Evolutionary conservation across 1,284 basidiomycete genomes (phyloP), one percentile per base, ranked within the genome.

Genomic region (Boletus sp.): DNA sequence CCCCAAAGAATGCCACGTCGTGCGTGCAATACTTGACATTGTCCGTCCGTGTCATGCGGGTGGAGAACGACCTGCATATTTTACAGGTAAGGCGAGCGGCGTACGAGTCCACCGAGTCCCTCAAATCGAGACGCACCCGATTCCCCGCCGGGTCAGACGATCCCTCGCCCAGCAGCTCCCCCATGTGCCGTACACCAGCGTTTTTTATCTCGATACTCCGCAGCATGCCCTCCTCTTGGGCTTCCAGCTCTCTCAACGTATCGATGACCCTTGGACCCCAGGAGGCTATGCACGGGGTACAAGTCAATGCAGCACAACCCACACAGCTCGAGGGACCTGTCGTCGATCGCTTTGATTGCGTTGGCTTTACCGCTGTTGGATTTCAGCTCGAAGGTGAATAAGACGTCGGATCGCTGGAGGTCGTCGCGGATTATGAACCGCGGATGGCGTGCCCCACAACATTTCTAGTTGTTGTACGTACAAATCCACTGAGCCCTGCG

Each of bases 331-430:
- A n/a, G n/a, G n/a, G n/a, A n/a, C n/a, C n/a, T n/a, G 37, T 67
- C 70, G 50, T 75, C 58, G 48, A 87, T 79, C 44, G 80, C 73
- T 22, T 67, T 62, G 50, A 72, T 71, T 10, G 77, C 73, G 17
- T 67, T 61, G 14, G 72, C 69, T 64, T 81, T 81, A 60, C 54
- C 55, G 8, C 39, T 17, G 34, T 88, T 87, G 37, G 68, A 58
- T 67, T 76, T 82, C 45, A 88, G 72, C 64, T 89, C 87, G 26
- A 82, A 83, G 23, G 81, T 84, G 65, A 79, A 81, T 69, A 81
- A 87, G 52, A 89, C 73, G 17, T 76, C 75, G 76, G 38, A 78
- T n/a, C n/a, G n/a, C n/a, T n/a, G n/a, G n/a, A n/a, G n/a, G n/a
- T n/a, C n/a, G n/a, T n/a, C n/a, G n/a, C n/a, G n/a, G n/a, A n/a